These are phyloP conservation scores for Thermochaetoides thermophila DNA, from an alignment of 495 filamentous ascomycete genomes.

Conservation along the genomic window DNA sequence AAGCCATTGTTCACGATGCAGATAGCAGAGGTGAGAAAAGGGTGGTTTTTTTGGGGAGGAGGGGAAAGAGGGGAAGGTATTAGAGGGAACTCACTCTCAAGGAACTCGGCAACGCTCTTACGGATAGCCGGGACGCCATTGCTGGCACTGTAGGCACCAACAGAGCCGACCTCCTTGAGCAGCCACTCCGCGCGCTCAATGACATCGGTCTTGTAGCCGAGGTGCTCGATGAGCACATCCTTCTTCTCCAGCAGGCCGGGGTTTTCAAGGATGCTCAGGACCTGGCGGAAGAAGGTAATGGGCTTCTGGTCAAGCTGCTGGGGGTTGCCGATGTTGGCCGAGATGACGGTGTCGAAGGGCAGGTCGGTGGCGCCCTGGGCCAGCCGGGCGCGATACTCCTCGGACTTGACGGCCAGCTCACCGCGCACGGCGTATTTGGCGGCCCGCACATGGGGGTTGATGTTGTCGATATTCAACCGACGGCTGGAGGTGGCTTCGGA, in stretches of 20 bases:
- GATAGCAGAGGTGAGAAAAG: no score
- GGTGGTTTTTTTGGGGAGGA: no score
- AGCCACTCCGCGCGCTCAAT: slow-evolving; percentile 67
- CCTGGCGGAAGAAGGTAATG: slow-evolving; percentile 97
- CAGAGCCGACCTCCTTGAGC: slow-evolving; percentile 68
- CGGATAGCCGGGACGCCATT: slow-evolving; percentile 75
- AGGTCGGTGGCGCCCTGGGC: slow-evolving; percentile 39
- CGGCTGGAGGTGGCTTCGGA: slow-evolving; percentile 17
- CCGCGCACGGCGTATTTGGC: slow-evolving; percentile 96
- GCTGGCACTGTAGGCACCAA: slow-evolving; percentile 91
- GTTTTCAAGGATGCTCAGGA: slow-evolving; percentile 87
- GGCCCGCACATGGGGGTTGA: slow-evolving; percentile 70
- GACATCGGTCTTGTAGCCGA: slow-evolving; percentile 81
- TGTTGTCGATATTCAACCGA: slow-evolving; percentile 69
- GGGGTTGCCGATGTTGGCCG: slow-evolving; percentile 96
- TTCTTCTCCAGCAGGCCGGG: slow-evolving; percentile 66
- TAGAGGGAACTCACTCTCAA: slow-evolving; percentile 45
- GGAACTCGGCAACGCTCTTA: slow-evolving; percentile 81
- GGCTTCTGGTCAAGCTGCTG: slow-evolving; percentile 98
- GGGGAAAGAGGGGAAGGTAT: no score
- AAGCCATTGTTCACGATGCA: no score
- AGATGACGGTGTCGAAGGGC: slow-evolving; percentile 82
- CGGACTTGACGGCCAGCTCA: slow-evolving; percentile 79
- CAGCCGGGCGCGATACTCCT: slow-evolving; percentile 68
- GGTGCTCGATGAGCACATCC: slow-evolving; percentile 46